Base-by-base conservation (phyloP, 257 asterid genomes). In the Scutellaria barbata region DNA sequence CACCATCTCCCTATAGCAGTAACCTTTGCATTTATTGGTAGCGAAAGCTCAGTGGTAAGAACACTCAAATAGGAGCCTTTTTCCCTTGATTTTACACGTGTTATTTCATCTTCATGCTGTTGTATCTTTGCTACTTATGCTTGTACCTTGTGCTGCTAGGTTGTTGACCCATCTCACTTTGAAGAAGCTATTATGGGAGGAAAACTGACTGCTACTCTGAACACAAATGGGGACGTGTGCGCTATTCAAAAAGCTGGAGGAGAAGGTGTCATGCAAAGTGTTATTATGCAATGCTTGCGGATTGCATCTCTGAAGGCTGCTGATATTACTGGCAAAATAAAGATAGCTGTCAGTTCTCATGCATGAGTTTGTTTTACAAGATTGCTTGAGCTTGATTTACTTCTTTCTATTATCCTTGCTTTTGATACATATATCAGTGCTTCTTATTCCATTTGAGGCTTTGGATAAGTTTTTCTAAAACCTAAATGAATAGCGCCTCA, bases 211-310 rank as follows among this genome's bases (percentile, higher is more conserved):
- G 90, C 88, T 50, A 92, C 95, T 35, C 76, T 92, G 50, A 95
- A 89, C 81, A 74, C 89, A 53, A 85, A 88, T 72, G 98, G 98
- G 17, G 97, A 95, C 11, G 82, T 92, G 52, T 95, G 98, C 75
- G 89, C 99, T 52, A 84, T 92, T 72, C 99, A 95, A 69, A 95
- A 95, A 78, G 95, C 96, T 71, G 99, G 99, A 74, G 97, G 99
- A 68, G 86, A 77, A 48, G 96, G 95, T 45, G 89, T 85, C 66
- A 39, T 84, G 73, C 95, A 87, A 83, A 92, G 92, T 80, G 97
- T 87, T 66, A 78, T 95, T 50, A 89, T 95, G 96, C 98, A 88
- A 83, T 95, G 99, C 77, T 76, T 95, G 80, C 90, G 98, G 41
- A 88, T 95, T 82, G 99, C 98, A 74, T 85, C 96, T 62, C 84